Evolutionary conservation across 2,329 filamentous ascomycete genomes (phyloP).

Genomic region (Microcyclospora pomicola): DNA sequence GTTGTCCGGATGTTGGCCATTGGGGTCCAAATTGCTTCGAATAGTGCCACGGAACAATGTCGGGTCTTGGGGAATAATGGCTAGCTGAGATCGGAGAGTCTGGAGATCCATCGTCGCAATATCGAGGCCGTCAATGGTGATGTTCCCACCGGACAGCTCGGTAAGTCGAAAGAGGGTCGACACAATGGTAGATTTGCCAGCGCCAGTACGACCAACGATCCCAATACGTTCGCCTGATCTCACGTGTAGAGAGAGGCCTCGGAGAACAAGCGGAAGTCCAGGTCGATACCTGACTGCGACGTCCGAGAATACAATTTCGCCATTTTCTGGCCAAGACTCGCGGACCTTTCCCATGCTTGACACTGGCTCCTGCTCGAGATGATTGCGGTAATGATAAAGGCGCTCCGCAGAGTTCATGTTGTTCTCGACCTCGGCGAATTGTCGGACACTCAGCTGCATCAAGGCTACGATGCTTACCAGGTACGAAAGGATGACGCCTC

Average conservation of each 20-base stretch:
- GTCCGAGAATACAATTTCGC: constrained; percentile 65
- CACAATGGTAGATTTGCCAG: constrained; percentile 6
- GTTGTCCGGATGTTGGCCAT: constrained; percentile 53
- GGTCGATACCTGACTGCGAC: constrained; percentile 75
- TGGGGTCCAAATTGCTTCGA: constrained; percentile 63
- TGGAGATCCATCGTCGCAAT: constrained; percentile 23
- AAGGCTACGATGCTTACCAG: constrained; percentile 88
- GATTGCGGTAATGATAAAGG: constrained; percentile 79
- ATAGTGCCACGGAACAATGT: constrained; percentile 71
- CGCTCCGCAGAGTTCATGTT: constrained; percentile 97
- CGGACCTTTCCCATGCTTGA: constrained; percentile 24
- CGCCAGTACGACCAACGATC: constrained; percentile 82
- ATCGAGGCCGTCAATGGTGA: constrained; percentile 33
- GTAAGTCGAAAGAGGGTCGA: constrained; percentile 5
- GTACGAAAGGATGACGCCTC: constrained; percentile 83
- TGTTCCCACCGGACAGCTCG: constrained; percentile 44
- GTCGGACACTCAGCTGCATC: constrained; percentile 76
- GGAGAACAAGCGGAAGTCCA: constrained; percentile 70
- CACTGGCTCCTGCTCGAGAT: constrained; percentile 54
- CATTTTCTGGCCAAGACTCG: constrained; percentile 64
- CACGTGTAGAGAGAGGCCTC: constrained; percentile 68
- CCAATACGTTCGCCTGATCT: constrained; percentile 74
- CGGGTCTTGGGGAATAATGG: constrained; percentile 73
- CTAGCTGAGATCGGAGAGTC: constrained; percentile 44
- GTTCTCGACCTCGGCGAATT: constrained; percentile 84